phyloP scores from a whole-genome alignment of 176 grass and related monocot genomes.

The Phragmites australis region DNA sequence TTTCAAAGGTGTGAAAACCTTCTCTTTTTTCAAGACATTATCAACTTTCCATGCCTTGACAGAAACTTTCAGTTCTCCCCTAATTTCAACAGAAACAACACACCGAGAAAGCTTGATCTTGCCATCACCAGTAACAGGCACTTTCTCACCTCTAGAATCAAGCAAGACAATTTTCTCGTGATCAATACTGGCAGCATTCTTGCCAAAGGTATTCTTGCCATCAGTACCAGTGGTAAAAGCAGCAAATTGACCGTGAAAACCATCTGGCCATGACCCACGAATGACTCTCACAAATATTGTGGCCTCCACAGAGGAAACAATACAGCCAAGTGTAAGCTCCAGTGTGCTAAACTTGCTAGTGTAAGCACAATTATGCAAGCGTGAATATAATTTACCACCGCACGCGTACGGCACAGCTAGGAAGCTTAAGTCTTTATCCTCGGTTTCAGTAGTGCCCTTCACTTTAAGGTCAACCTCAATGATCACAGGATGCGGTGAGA shows the following conservation, averaged over 20 bases:
- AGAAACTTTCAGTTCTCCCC: neutral
- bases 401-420: neutral
- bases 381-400: neutral
- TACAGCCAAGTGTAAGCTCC: neutral
- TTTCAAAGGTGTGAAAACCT: neutral
- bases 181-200: neutral
- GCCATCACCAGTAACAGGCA: neutral
- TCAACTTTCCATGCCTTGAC: neutral
- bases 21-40: neutral
- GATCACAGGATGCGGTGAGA: neutral
- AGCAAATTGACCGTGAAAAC: neutral
- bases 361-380: neutral
- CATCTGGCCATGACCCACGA: slow-evolving; percentile 13
- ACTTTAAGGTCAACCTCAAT: slow-evolving; percentile 18
- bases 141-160: neutral
- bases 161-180: neutral
- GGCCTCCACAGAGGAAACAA: neutral
- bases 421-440: neutral
- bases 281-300: neutral
- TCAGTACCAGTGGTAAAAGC: neutral
- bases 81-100: neutral
- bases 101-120: neutral
- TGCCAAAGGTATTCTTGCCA: neutral
- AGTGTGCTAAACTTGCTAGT: slow-evolving; percentile 26
- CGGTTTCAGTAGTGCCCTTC: neutral